Base-by-base conservation (phyloP, 169 alveolate genomes). In the Plasmodium vivax region DNA sequence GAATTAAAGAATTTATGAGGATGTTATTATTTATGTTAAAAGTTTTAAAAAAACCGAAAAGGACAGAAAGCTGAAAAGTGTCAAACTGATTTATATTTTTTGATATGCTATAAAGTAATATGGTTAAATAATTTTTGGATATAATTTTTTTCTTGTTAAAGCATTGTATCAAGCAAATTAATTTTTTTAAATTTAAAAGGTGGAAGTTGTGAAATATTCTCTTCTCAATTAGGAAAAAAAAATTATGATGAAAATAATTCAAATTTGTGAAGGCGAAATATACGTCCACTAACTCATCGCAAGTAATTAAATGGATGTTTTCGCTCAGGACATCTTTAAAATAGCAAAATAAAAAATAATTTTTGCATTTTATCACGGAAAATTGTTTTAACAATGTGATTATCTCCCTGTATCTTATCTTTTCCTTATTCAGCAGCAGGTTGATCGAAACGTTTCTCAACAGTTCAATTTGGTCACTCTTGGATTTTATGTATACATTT, bases 151-250 rank as follows among this genome's bases (percentile, higher is more conserved):
- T 91, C 45, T 82, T 91, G 38, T 91, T 91, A 91, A 91, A 91
- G 38, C 95, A 91, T 91, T 91, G 95, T 47, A 91, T 82, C 74
- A 91, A 72, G 38, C 34, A 82, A 27, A 91, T 27, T 82, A 91
- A 68, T 3, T 82, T 82, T 91, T 91, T 91, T 56, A 91, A 43
- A 82, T 91, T 90, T 45, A 91, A 51, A 27, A 38, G 34, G 38
- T 91, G 92, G 27, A 91, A 91, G 72, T 91, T 91, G 62, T 91
- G 85, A 91, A 91, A 91, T 71, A 91, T 36, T 51, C 43, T 81
- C 56, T 91, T 91, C 58, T 91, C 95, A 91, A 91, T 82, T 91
- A 91, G 75, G n/a, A 91, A 91, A 91, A 71, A 91, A 91, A 91
- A 91, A 77, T 91, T 91, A 82, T 91, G 74, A 91, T 91, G 92